Evolutionary conservation across 148 eudicot genomes (phyloP).

Genomic region (Talinum fruticosum): DNA sequence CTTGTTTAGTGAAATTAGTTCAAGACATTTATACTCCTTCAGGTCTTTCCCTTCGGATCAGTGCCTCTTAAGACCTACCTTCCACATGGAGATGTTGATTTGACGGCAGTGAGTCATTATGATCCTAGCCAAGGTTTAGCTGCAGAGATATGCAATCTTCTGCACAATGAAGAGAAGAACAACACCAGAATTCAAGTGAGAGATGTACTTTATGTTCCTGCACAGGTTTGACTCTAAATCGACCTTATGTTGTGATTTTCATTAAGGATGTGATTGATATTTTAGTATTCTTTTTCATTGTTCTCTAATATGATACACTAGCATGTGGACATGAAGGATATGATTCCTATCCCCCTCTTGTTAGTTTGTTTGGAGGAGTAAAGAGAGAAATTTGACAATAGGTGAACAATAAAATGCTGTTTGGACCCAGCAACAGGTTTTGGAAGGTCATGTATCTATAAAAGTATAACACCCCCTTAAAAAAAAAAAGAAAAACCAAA

Average conservation of each 20-base stretch:
- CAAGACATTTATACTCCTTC: conserved; percentile 8
- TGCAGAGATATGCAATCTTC: conserved; percentile 30
- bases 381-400: too few species aligned
- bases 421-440: too few species aligned
- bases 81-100: conserved; percentile 53
- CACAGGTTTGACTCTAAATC: conserved; percentile 40
- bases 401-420: too few species aligned
- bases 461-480: too few species aligned
- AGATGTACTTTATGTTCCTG: conserved; percentile 43
- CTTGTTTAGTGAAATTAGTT: conserved; percentile 1
- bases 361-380: background rate
- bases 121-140: conserved; percentile 28
- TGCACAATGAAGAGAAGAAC: conserved; percentile 30
- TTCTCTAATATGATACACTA: background rate
- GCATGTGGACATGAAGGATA: background rate
- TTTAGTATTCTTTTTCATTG: background rate
- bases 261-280: background rate
- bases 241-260: conserved; percentile 9
- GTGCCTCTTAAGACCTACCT: conserved; percentile 59
- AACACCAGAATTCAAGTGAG: conserved; percentile 32
- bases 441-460: too few species aligned
- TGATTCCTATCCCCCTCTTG: background rate
- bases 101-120: conserved; percentile 35
- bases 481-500: too few species aligned
- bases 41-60: conserved; percentile 55